Evolutionary conservation across 2,329 filamentous ascomycete species (phyloP), one percentile per base, ranked within the genome.

Genomic region (Sporothrix dimorphospora): DNA sequence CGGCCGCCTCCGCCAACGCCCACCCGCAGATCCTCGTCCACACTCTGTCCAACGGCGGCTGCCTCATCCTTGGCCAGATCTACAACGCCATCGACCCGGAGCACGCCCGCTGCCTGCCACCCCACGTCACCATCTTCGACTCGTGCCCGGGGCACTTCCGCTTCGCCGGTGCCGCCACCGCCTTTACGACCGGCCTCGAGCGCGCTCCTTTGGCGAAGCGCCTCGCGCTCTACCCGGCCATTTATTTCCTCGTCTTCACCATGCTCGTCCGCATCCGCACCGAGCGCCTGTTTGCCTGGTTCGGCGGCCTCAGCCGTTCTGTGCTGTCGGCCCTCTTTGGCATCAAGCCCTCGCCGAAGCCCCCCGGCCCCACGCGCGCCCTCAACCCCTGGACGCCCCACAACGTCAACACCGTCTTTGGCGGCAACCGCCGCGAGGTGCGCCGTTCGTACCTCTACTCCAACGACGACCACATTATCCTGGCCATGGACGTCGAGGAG

Each of bases 391-490:
- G 72, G 74, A 45, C 47, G 9, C 79, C 79, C 66, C 79, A 84
- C 71, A 85, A 84, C 68, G 77, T 81, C 27, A 69, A 72, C 38
- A 72, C 73, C 38, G 75, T 77, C 24, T 75, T 81, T 47, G 77
- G 76, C 19, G 75, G 78, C 47, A 77, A 82, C 65, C 77, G 75
- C 12, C 76, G 76, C 42, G 85, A 87, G 77, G 80, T 79, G 4
- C 79, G 82, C 24, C 80, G 87, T 47, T 79, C 82, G n/a, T 89
- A 89, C 73, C 74, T 89, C 21, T 89, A 88, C 73, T 83, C 85
- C 12, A 79, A 81, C 47, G 81, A 78, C 1, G 87, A 89, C 76
- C 72, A 75, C 47, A 80, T 88, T 73, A 83, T 89, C 5, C 78
- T 80, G 2, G 84, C 79, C 77, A 75, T 73, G 8, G 82, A 87